Conservation (phyloP, 306 rosid species). For the Vigna nakashimae region DNA sequence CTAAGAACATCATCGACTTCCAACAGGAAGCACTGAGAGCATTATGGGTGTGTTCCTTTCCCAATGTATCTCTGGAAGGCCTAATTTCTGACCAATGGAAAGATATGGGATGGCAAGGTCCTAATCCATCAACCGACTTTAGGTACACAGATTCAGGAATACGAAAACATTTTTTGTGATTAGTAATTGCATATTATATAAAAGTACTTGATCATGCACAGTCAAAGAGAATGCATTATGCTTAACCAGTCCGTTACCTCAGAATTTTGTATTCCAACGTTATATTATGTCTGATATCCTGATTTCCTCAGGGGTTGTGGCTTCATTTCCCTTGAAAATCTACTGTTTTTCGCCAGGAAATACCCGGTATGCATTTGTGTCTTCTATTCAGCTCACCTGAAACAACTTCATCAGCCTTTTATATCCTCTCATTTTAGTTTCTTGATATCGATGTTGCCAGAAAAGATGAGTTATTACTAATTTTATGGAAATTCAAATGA, state of each 20-base stretch:
- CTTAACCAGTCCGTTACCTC: constrained; percentile 8
- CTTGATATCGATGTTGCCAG: constrained; percentile 36
- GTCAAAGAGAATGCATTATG: constrained; percentile 29
- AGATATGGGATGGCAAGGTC: constrained; percentile 99
- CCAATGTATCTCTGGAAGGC: constrained; percentile 69
- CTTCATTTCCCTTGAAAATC: constrained; percentile 85
- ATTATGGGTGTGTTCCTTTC: constrained; percentile 84
- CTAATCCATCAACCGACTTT: constrained; percentile 97
- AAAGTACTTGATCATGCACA: constrained; percentile 2
- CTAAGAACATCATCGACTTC: constrained; percentile 30
- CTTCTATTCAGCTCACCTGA: constrained; percentile 26
- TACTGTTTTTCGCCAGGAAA: constrained; percentile 80
- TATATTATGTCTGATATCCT: constrained; percentile 56
- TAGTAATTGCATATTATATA: constrained; percentile 16
- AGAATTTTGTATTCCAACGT: constrained; percentile 42
- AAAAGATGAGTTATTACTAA: constrained; percentile 64
- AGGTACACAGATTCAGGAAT: constrained; percentile 53
- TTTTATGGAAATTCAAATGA: constrained; percentile 71
- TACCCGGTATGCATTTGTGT: constrained; percentile 71
- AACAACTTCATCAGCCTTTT: constrained; percentile 27
- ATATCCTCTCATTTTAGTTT: constrained; percentile 40
- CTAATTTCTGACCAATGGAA: constrained; percentile 96
- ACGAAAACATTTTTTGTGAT: neutral
- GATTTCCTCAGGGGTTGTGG: constrained; percentile 90
- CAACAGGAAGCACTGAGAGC: constrained; percentile 81